Conservation (phyloP, 179 eudicot genomes). For the Nepenthes alata region DNA sequence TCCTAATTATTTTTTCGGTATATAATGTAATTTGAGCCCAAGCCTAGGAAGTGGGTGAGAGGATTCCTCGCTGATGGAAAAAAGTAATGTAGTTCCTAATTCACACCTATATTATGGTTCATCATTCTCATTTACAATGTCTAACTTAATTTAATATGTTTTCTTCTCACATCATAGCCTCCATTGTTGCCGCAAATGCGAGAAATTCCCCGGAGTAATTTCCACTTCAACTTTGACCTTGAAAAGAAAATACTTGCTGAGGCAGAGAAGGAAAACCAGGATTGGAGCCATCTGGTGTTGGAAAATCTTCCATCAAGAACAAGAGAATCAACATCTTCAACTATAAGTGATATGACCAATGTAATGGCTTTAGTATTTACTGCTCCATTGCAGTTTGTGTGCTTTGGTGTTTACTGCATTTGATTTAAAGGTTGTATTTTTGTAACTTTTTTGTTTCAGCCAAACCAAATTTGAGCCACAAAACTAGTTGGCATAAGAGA, state of each 20-base stretch:
- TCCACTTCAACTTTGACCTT: slow-evolving; percentile 74
- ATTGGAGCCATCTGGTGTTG: slow-evolving; percentile 72
- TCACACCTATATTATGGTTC: too few species aligned
- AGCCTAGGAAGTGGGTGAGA: too few species aligned
- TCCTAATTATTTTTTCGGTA: too few species aligned
- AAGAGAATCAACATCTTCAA: slow-evolving; percentile 32
- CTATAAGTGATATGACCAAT: slow-evolving; percentile 11
- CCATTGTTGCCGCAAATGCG: slow-evolving; percentile 62
- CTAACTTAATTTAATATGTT: not conserved
- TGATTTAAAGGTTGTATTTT: too few species aligned
- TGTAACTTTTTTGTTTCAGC: too few species aligned
- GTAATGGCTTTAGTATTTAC: not conserved
- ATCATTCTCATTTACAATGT: not conserved
- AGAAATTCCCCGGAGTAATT: slow-evolving; percentile 79
- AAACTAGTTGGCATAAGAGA: too few species aligned
- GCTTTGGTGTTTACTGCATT: not conserved
- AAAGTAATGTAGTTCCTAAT: too few species aligned
- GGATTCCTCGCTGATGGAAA: too few species aligned
- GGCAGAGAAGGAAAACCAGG: slow-evolving; percentile 69
- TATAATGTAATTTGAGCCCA: too few species aligned
- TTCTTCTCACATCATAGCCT: slow-evolving; percentile 39
- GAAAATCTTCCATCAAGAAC: slow-evolving; percentile 57
- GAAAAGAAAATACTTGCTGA: slow-evolving; percentile 79
- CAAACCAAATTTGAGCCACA: too few species aligned
- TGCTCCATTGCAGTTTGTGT: not conserved